Evolutionary conservation across 179 eudicot genomes (phyloP).

Genomic region (Spinacia oleracea): DNA sequence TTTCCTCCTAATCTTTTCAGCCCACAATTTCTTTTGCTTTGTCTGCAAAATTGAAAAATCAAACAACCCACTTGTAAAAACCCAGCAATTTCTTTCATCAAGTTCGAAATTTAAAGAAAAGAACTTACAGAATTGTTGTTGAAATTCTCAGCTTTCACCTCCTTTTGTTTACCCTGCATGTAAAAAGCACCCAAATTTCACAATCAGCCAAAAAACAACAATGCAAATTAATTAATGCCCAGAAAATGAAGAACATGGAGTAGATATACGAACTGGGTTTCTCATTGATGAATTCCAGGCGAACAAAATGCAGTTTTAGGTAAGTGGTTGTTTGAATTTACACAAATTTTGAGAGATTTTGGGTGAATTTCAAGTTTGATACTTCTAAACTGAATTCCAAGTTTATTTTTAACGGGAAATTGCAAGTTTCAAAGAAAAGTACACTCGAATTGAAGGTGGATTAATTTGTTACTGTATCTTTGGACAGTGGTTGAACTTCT

Average conservation of each 20-base stretch:
- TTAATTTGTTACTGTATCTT: too few species aligned
- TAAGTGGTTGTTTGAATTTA: not conserved
- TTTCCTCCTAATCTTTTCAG: slow-evolving; percentile 7
- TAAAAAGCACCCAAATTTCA: slow-evolving; percentile 13
- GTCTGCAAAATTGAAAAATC: slow-evolving; percentile 19
- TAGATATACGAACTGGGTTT: slow-evolving; percentile 9
- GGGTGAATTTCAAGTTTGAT: too few species aligned
- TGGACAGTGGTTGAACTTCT: too few species aligned
- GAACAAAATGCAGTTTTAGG: not conserved
- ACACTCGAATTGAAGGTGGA: too few species aligned
- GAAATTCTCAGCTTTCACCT: not conserved
- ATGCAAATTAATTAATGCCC: not conserved
- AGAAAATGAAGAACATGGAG: not conserved
- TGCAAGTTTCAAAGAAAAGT: too few species aligned
- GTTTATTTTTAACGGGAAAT: too few species aligned
- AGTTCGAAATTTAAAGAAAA: too few species aligned
- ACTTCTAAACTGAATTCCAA: too few species aligned
- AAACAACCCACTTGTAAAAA: not conserved
- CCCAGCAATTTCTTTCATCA: not conserved
- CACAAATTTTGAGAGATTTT: not conserved
- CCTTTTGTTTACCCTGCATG: slow-evolving; percentile 8
- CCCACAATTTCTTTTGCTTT: slow-evolving; percentile 4
- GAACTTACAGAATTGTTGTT: not conserved
- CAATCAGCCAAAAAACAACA: not conserved
- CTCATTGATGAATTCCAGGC: not conserved